These are phyloP conservation scores for Castanea crenata DNA, from an alignment of 306 rosid species.

Conservation along the genomic window DNA sequence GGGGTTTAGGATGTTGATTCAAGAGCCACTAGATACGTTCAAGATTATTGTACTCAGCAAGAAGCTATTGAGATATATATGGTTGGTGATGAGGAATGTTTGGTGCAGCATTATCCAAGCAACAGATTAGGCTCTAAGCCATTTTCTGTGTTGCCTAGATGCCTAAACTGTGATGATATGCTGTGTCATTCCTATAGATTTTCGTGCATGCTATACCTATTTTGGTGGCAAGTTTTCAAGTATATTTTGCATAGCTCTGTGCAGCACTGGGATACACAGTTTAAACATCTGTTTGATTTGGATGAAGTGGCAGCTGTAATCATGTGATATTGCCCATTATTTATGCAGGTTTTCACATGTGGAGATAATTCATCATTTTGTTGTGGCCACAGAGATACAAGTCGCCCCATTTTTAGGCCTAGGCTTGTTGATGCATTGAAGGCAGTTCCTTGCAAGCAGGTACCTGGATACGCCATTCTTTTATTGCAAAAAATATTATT, in stretches of 20 bases:
- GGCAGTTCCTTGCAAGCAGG: conserved; percentile 87
- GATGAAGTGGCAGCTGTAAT: background rate
- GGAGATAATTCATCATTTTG: conserved; percentile 91
- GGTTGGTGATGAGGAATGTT: background rate
- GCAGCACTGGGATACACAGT: background rate
- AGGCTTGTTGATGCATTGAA: conserved; percentile 80
- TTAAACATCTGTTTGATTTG: background rate
- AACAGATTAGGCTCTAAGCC: no score
- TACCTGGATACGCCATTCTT: conserved; percentile 13
- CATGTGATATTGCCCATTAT: conserved; percentile 4
- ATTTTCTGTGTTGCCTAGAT: background rate
- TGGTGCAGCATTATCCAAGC: background rate
- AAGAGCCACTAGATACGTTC: background rate
- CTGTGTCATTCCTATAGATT: no score
- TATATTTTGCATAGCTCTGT: background rate
- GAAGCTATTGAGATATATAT: background rate
- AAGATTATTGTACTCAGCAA: background rate
- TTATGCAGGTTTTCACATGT: conserved; percentile 79
- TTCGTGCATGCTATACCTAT: background rate
- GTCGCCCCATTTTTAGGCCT: conserved; percentile 78
- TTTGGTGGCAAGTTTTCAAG: background rate
- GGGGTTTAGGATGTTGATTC: background rate
- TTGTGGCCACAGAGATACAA: conserved; percentile 87
- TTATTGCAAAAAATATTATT: background rate
- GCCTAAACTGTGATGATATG: background rate